Conservation (phyloP, 1,139 yeast species). For the Geotrichum siamense region DNA sequence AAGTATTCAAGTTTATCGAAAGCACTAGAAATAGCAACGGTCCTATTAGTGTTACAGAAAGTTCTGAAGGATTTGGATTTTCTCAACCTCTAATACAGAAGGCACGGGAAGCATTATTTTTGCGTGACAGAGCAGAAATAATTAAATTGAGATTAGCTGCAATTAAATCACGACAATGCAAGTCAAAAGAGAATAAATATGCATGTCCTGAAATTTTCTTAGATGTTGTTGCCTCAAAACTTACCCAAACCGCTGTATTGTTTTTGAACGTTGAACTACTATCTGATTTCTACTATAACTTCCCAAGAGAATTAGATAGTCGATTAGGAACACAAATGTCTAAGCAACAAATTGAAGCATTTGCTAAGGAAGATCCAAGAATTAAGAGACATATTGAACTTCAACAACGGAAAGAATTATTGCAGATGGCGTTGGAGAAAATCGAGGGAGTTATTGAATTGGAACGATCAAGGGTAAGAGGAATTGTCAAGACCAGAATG, state of each 20-base stretch:
- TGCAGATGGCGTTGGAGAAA: conserved; percentile 75
- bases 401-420: conserved; percentile 83
- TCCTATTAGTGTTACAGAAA: conserved; percentile 63
- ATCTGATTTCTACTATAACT: conserved; percentile 91
- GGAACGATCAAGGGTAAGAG: conserved; percentile 38
- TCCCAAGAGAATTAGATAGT: conserved; percentile 86
- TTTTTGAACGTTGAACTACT: conserved; percentile 89
- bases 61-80: conserved; percentile 67
- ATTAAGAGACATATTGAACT: conserved; percentile 83
- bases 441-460: conserved; percentile 83
- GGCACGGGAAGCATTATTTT: conserved; percentile 81
- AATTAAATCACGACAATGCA: conserved; percentile 69
- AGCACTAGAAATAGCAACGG: conserved; percentile 47
- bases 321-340: conserved; percentile 58
- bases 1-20: conserved; percentile 68
- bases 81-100: conserved; percentile 56
- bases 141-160: conserved; percentile 70
- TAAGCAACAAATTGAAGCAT: conserved; percentile 71
- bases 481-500: no score
- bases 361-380: conserved; percentile 94
- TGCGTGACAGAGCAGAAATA: conserved; percentile 66
- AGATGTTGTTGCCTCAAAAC: conserved; percentile 86
- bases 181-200: conserved; percentile 69
- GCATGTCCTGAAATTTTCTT: conserved; percentile 91
- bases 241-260: conserved; percentile 86